These are phyloP conservation scores for Synchytrium microbalum DNA, from an alignment of 371 early-diverging fungal genomes.

Conservation along the genomic window DNA sequence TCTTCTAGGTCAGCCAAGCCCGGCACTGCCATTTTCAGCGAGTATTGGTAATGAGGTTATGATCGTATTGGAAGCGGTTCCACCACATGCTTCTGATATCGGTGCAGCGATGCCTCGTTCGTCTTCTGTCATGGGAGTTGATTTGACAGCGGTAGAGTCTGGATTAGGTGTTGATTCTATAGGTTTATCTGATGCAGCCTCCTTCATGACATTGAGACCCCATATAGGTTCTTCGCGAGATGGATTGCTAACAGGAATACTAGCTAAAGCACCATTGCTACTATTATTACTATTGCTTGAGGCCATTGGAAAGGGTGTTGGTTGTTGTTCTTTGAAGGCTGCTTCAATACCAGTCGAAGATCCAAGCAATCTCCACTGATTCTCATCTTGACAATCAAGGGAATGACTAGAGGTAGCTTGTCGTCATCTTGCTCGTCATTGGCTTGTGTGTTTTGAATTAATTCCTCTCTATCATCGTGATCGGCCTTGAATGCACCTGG, in stretches of 20 bases:
- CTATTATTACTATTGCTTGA: not conserved
- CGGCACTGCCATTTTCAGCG: conserved; percentile 33
- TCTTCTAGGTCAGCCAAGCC: conserved; percentile 18
- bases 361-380: conserved; percentile 13
- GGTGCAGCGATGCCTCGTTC: conserved; percentile 50
- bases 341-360: not conserved
- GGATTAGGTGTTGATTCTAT: conserved; percentile 6
- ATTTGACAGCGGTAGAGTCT: no score
- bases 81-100: conserved; percentile 35
- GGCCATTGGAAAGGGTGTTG: no score
- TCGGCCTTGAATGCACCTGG: no score
- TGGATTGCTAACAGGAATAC: not conserved
- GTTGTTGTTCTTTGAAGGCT: not conserved
- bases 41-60: conserved; percentile 22
- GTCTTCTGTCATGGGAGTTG: conserved; percentile 35
- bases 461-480: no score
- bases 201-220: conserved; percentile 13
- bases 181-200: conserved; percentile 3
- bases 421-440: no score
- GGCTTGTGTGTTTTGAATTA: no score
- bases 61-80: not conserved
- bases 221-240: conserved; percentile 3
- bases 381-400: conserved; percentile 20
- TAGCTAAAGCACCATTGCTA: not conserved
- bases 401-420: conserved; percentile 19